Evolutionary conservation across 2,329 filamentous ascomycete genomes (phyloP), one percentile per base, ranked within the genome.

Genomic region (Fonsecaea nubica): DNA sequence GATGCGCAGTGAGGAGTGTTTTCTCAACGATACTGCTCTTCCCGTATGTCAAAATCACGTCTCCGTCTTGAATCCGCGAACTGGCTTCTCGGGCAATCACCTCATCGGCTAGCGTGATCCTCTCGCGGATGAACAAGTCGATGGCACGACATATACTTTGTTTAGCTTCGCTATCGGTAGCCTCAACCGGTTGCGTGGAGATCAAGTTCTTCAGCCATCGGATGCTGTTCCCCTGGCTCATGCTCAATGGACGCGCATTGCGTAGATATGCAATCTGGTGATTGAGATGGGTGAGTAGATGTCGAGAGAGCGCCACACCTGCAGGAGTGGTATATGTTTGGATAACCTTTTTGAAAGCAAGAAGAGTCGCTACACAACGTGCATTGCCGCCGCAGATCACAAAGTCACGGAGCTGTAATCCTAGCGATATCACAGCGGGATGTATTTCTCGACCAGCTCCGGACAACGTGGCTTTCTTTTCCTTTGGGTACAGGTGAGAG

Each of bases 181-280:
- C 87, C 72, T 93, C 91, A 48, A 94, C 92, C 74, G 97, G 93
- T 65, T 97, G 89, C 73, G 92, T 92, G 74, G 92, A 91, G 76
- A 99, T 94, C 74, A 92, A 88, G 56, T 97, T 87, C 82, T 99
- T 99, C 58, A 99, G 85, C 85, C 93, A 94, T 62, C 95, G 88
- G 76, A 99, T 96, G 40, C 93, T 93, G 77, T 98, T 99, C 67
- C 95, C 95, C 89, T 98, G 97, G 69, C 92, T 92, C 79, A 97
- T 95, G 72, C 92, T 96, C 80, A 99, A 91, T 38, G 95, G 93
- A n/a, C 95, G 89, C 4, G 72, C 69, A 72, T 92, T 92, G 67
- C 92, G 92, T 67, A 99, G 86, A 76, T 96, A 97, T 71, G 96
- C 93, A 75, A 99, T 97, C 79, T 99, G 95, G 42, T 93, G 92